Conservation (phyloP, 805 yeast genomes). For the Starmera quercuum region DNA sequence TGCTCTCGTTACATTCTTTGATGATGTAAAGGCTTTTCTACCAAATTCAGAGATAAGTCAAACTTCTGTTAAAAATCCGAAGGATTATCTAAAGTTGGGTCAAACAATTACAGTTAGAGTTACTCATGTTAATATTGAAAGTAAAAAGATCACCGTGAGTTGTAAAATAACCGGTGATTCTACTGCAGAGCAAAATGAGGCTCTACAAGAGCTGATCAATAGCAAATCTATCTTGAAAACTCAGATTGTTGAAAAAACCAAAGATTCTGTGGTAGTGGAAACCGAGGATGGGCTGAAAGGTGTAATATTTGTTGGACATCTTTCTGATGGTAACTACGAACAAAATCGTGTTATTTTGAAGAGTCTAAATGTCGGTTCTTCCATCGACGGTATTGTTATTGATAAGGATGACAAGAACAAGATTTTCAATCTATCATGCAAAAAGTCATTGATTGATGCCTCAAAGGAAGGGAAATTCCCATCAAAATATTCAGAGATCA, state of each 20-base stretch:
- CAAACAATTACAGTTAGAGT: slow-evolving; percentile 77
- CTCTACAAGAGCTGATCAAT: slow-evolving; percentile 39
- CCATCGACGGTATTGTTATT: slow-evolving; percentile 52
- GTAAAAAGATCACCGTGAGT: slow-evolving; percentile 57
- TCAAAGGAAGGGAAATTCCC: slow-evolving; percentile 54
- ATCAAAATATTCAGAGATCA: slow-evolving; percentile 47
- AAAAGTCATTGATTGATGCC: slow-evolving; percentile 58
- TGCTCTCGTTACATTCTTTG: slow-evolving; percentile 79
- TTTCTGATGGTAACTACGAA: slow-evolving; percentile 69
- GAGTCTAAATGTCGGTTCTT: slow-evolving; percentile 53
- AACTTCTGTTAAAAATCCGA: slow-evolving; percentile 70
- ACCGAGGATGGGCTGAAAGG: slow-evolving; percentile 50
- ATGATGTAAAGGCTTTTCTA: slow-evolving; percentile 66
- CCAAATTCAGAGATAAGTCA: slow-evolving; percentile 90
- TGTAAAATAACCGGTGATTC: slow-evolving; percentile 59
- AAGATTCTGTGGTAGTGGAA: slow-evolving; percentile 65
- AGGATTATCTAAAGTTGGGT: slow-evolving; percentile 71
- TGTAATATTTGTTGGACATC: slow-evolving; percentile 64
- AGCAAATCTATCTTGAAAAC: slow-evolving; percentile 59
- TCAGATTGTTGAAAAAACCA: slow-evolving; percentile 63
- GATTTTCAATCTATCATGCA: slow-evolving; percentile 55
- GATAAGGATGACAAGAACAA: slow-evolving; percentile 58
- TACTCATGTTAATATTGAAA: slow-evolving; percentile 44
- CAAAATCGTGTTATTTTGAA: slow-evolving; percentile 63
- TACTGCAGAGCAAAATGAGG: slow-evolving; percentile 35